phyloP scores from a whole-genome alignment of 1,284 basidiomycete genomes.

The Abortiporus biennis region DNA sequence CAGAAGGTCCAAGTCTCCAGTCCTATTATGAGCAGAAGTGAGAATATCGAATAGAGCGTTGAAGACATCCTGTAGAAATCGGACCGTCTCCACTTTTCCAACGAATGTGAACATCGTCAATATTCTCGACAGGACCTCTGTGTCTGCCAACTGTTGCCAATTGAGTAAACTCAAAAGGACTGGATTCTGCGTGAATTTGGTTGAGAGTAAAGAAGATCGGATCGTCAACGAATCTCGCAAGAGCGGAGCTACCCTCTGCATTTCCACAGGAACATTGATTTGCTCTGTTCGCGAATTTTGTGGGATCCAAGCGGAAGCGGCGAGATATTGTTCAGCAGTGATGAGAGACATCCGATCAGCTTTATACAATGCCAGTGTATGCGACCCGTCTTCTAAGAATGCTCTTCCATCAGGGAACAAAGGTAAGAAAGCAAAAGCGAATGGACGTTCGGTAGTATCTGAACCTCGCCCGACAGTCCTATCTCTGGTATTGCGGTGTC shows the following conservation, averaged over 20 bases:
- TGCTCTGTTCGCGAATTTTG: slow-evolving; percentile 54
- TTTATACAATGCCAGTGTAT: slow-evolving; percentile 78
- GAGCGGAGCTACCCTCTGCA: slow-evolving; percentile 61
- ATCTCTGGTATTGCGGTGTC: slow-evolving; percentile 63
- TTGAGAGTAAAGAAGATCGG: slow-evolving; percentile 90
- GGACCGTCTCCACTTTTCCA: slow-evolving; percentile 89
- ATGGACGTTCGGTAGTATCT: slow-evolving; percentile 63
- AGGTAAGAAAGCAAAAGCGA: slow-evolving; percentile 91
- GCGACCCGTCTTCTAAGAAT: slow-evolving; percentile 89
- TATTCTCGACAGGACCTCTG: slow-evolving; percentile 64
- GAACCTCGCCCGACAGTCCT: slow-evolving; percentile 32
- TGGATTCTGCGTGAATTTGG: slow-evolving; percentile 88
- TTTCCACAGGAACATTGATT: slow-evolving; percentile 52
- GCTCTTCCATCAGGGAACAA: slow-evolving; percentile 75
- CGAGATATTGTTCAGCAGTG: slow-evolving; percentile 64
- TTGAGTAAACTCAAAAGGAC: slow-evolving; percentile 79
- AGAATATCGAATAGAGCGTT: slow-evolving; percentile 92
- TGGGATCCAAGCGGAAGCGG: slow-evolving; percentile 53
- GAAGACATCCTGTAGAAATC: slow-evolving; percentile 90
- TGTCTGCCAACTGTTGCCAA: slow-evolving; percentile 74
- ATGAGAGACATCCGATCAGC: slow-evolving; percentile 65
- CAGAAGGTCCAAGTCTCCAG: slow-evolving; percentile 77
- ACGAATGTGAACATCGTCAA: slow-evolving; percentile 90
- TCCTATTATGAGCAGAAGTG: slow-evolving; percentile 67
- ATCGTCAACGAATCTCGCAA: slow-evolving; percentile 78